These are phyloP conservation scores for Axilococcus clingmanii DNA, from an alignment of 139 green algal species.

Conservation along the genomic window DNA sequence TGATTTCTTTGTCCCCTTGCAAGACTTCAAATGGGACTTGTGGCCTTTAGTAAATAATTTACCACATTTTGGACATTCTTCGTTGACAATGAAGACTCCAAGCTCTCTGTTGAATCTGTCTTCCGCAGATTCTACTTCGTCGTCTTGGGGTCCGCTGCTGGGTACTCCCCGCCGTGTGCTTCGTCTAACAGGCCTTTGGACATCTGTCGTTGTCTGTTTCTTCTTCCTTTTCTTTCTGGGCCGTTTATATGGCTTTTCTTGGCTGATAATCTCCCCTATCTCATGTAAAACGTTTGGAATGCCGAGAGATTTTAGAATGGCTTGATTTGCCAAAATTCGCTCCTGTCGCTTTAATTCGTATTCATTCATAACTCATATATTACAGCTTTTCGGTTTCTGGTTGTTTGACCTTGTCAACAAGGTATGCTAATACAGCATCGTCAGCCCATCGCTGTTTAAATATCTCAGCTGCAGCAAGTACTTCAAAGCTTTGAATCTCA, in stretches of 20 bases:
- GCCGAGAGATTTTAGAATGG: neutral
- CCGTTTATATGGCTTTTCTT: neutral
- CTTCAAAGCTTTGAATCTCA: slow-evolving; percentile 10
- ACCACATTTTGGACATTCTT: slow-evolving; percentile 19
- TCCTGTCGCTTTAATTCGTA: no score
- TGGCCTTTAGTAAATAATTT: slow-evolving; percentile 7
- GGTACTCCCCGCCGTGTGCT: neutral
- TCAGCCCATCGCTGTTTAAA: slow-evolving; percentile 67
- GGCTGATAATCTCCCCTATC: neutral
- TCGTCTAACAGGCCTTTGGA: neutral
- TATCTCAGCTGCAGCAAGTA: slow-evolving; percentile 15
- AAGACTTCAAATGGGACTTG: slow-evolving; percentile 8
- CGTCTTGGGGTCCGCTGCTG: neutral
- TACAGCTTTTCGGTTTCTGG: no score
- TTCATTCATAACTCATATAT: no score
- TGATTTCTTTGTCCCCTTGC: slow-evolving; percentile 1
- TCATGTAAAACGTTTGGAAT: neutral
- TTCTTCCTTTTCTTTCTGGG: neutral
- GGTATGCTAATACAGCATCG: slow-evolving; percentile 58
- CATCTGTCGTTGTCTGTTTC: no score
- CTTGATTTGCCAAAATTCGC: no score
- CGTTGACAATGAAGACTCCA: slow-evolving; percentile 15
- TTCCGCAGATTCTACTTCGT: slow-evolving; percentile 5
- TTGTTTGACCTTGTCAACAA: slow-evolving; percentile 34
- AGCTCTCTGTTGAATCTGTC: slow-evolving; percentile 20